Conservation (phyloP, 2,329 filamentous ascomycete genomes). For the Diaporthe destruens region DNA sequence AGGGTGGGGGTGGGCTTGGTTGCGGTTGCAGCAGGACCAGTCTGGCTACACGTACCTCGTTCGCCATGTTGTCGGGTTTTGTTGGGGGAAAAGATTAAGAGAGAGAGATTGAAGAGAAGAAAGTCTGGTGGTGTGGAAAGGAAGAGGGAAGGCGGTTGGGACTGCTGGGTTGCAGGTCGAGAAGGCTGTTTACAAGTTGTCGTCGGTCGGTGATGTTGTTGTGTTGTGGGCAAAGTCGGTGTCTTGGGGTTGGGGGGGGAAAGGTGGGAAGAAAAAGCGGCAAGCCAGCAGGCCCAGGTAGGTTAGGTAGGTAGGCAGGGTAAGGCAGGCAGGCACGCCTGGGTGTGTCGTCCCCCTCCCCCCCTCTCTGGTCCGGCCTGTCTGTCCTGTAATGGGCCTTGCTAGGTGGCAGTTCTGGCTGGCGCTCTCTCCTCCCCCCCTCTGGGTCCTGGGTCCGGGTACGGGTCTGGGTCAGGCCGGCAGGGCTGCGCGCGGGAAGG, state of each 20-base stretch:
- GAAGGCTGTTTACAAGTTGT: constrained; percentile 37
- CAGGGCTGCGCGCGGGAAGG: constrained; percentile 25
- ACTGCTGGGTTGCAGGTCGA: constrained; percentile 35
- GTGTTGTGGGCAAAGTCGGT: constrained; percentile 37
- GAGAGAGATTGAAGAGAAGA: constrained; percentile 36
- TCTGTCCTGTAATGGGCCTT: constrained; percentile 18
- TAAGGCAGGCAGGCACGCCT: constrained; percentile 27
- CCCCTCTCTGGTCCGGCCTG: constrained; percentile 18
- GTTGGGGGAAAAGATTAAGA: constrained; percentile 36
- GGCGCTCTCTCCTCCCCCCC: not conserved
- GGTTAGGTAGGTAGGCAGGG: constrained; percentile 22
- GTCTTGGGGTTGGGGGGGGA: constrained; percentile 32
- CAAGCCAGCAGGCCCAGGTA: constrained; percentile 32
- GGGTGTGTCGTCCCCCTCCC: not conserved
- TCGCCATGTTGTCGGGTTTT: constrained; percentile 48
- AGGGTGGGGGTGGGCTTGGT: constrained; percentile 30
- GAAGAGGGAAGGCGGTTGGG: constrained; percentile 30
- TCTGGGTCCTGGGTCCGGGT: not conserved
- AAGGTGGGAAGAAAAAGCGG: constrained; percentile 39
- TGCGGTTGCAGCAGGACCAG: constrained; percentile 11
- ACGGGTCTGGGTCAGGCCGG: not conserved
- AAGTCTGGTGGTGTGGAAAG: constrained; percentile 19
- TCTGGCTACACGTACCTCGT: constrained; percentile 46
- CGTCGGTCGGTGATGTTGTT: constrained; percentile 41
- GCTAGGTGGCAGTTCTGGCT: not conserved